Percentiles rank a stretch among this genome's conserved stretches.
These are phyloP conservation scores for Claviceps purpurea DNA, from an alignment of 2,329 filamentous ascomycete species.

Conservation along the genomic window DNA sequence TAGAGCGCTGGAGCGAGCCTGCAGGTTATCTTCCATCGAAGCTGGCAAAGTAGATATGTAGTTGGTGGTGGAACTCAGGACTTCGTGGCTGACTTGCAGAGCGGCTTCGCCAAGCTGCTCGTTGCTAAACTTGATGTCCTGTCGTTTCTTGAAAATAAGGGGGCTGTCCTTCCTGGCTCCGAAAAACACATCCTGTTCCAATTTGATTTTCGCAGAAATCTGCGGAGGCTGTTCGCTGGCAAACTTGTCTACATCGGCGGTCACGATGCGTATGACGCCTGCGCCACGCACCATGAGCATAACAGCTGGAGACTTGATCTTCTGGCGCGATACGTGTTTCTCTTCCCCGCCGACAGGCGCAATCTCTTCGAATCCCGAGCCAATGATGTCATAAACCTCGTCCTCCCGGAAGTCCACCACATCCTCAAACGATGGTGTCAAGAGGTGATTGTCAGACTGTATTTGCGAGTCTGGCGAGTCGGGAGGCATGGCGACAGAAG, in stretches of 20 bases:
- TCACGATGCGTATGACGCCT: slow-evolving; percentile 45
- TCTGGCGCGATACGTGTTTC: slow-evolving; percentile 35
- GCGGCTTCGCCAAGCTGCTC: slow-evolving; percentile 67
- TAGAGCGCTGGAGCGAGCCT: slow-evolving; percentile 58
- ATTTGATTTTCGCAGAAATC: slow-evolving; percentile 73
- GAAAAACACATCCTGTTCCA: slow-evolving; percentile 92
- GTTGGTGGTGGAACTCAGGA: slow-evolving; percentile 62
- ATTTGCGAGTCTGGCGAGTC: slow-evolving; percentile 68
- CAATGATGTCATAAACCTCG: slow-evolving; percentile 48
- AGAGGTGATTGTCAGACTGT: slow-evolving; percentile 48
- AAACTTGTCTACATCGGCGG: slow-evolving; percentile 46
- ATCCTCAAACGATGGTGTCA: slow-evolving; percentile 67
- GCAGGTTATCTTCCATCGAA: slow-evolving; percentile 70
- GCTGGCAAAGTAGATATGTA: slow-evolving; percentile 61
- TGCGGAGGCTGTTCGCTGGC: slow-evolving; percentile 41
- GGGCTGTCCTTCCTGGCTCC: slow-evolving; percentile 71
- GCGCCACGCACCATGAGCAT: slow-evolving; percentile 50
- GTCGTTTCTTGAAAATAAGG: slow-evolving; percentile 65
- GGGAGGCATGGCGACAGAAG: slow-evolving; percentile 54
- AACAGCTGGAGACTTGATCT: slow-evolving; percentile 48
- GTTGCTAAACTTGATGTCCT: slow-evolving; percentile 51
- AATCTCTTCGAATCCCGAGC: slow-evolving; percentile 50
- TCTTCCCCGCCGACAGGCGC: slow-evolving; percentile 28
- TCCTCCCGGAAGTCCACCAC: slow-evolving; percentile 65
- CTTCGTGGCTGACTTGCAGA: slow-evolving; percentile 63